These are phyloP conservation scores for Suaeda aralocaspica DNA, from an alignment of 148 eudicot species.

Conservation along the genomic window DNA sequence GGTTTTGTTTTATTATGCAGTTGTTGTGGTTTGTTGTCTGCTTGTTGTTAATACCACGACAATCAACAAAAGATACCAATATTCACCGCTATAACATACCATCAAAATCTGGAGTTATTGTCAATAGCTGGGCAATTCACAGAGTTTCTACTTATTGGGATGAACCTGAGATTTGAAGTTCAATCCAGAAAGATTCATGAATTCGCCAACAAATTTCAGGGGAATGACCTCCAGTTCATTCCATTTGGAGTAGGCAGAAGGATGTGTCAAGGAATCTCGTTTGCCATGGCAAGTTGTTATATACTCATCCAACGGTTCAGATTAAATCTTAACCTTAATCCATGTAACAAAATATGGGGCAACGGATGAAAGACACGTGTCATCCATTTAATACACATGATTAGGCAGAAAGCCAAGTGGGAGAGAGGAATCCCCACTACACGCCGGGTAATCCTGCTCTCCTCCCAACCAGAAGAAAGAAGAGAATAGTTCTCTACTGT, in stretches of 20 bases:
- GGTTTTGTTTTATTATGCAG: too few relatives aligned
- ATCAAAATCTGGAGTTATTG: slow-evolving; percentile 20
- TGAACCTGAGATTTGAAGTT: slow-evolving; percentile 34
- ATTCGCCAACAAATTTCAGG: slow-evolving; percentile 26
- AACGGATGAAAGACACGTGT: too few relatives aligned
- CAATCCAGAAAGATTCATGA: slow-evolving; percentile 31
- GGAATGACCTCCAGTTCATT: slow-evolving; percentile 32
- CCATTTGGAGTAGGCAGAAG: slow-evolving; percentile 43
- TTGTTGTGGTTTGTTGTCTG: too few relatives aligned
- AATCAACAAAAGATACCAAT: slow-evolving; percentile 25
- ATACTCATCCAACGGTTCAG: too few relatives aligned
- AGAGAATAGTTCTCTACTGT: too few relatives aligned
- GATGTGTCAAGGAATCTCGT: slow-evolving; percentile 32
- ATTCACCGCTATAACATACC: slow-evolving; percentile 28
- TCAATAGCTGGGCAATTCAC: slow-evolving; percentile 37
- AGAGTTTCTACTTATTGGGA: slow-evolving; percentile 33
- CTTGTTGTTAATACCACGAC: slow-evolving; percentile 25
- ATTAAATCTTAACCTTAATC: too few relatives aligned
- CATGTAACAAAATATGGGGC: too few relatives aligned
- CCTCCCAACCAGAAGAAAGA: too few relatives aligned
- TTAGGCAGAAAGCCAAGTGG: too few relatives aligned
- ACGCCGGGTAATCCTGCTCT: too few relatives aligned
- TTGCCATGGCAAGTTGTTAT: slow-evolving; percentile 28
- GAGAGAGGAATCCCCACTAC: too few relatives aligned
- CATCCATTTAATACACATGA: too few relatives aligned